Percentiles rank a stretch among this genome's conserved stretches.
Conservation (phyloP, 1,284 basidiomycete species). For the Tranzscheliella williamsii region DNA sequence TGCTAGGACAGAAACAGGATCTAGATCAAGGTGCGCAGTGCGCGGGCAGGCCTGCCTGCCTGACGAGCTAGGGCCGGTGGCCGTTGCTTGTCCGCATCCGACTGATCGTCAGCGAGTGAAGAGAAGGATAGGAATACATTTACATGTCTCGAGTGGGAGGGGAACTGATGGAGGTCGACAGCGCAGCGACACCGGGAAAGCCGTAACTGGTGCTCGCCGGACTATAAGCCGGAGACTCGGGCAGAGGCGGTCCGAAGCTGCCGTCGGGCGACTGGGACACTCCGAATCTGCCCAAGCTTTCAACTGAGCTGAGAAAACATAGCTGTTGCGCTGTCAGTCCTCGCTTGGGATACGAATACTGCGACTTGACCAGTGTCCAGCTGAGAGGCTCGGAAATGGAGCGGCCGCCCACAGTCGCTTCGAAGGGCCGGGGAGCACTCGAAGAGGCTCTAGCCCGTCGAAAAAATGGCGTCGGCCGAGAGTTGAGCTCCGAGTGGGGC, state of each 20-base stretch:
- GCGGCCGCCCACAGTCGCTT: not conserved
- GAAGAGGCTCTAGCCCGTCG: conserved; percentile 9
- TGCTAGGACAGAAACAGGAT: too few species aligned
- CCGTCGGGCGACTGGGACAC: conserved; percentile 2
- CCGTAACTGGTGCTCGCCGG: conserved; percentile 12
- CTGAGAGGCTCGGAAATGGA: conserved; percentile 34
- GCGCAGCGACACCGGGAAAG: conserved; percentile 3
- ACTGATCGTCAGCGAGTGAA: too few species aligned
- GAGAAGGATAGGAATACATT: too few species aligned
- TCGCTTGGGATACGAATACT: conserved; percentile 28
- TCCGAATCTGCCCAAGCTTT: conserved; percentile 33
- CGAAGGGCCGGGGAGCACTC: conserved; percentile 1
- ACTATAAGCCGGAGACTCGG: conserved; percentile 17
- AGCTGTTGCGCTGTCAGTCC: conserved; percentile 28
- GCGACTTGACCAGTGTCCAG: conserved; percentile 27
- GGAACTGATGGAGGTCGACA: too few species aligned
- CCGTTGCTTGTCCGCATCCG: too few species aligned
- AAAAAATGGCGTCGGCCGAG: not conserved
- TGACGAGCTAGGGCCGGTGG: too few species aligned
- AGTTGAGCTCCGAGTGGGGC: not conserved
- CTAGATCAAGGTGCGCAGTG: too few species aligned
- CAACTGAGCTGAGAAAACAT: conserved; percentile 34
- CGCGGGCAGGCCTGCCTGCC: too few species aligned
- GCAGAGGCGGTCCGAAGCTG: not conserved
- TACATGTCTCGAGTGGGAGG: too few species aligned